A percentile compares a stretch with the other conserved stretches of the same genome.
These are phyloP conservation scores for Yamadazyma songkhlaensis DNA, from an alignment of 1,139 yeast genomes.

Conservation along the genomic window DNA sequence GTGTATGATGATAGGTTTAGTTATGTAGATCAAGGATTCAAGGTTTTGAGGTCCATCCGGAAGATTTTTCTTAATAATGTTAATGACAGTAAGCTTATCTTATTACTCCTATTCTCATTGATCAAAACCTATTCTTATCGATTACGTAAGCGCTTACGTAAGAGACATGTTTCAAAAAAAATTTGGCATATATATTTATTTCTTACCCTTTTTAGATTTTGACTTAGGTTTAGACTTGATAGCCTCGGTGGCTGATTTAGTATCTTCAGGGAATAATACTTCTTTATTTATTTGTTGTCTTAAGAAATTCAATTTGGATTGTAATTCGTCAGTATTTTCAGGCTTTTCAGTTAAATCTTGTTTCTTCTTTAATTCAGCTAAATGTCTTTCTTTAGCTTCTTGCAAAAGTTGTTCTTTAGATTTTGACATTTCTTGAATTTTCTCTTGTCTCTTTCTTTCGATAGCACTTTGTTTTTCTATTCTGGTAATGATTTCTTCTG, in stretches of 20 bases:
- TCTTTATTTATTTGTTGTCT: slow-evolving; percentile 18
- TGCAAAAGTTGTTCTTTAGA: slow-evolving; percentile 17
- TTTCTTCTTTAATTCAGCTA: slow-evolving; percentile 17
- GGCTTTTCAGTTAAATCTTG: slow-evolving; percentile 34
- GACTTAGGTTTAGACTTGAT: neutral
- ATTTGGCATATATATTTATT: no score
- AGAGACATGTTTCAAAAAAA: no score
- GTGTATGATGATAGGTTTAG: no score
- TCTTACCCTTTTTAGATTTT: no score
- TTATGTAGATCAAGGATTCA: no score
- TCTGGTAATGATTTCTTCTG: slow-evolving; percentile 52
- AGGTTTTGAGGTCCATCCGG: no score
- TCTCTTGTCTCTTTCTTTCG: slow-evolving; percentile 46
- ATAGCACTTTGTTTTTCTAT: slow-evolving; percentile 73
- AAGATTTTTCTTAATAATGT: no score
- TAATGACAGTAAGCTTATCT: no score
- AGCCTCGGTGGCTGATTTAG: neutral
- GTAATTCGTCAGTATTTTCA: slow-evolving; percentile 31
- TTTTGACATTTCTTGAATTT: slow-evolving; percentile 16
- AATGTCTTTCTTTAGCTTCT: slow-evolving; percentile 16
- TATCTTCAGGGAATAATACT: slow-evolving; percentile 25
- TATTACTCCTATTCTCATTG: no score
- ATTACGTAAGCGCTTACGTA: no score
- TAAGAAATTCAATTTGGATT: slow-evolving; percentile 29
- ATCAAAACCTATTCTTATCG: no score